A percentile compares a stretch with the other conserved stretches of the same genome.
Conservation (phyloP, 2,329 filamentous ascomycete species). For the Xylariales sp. region DNA sequence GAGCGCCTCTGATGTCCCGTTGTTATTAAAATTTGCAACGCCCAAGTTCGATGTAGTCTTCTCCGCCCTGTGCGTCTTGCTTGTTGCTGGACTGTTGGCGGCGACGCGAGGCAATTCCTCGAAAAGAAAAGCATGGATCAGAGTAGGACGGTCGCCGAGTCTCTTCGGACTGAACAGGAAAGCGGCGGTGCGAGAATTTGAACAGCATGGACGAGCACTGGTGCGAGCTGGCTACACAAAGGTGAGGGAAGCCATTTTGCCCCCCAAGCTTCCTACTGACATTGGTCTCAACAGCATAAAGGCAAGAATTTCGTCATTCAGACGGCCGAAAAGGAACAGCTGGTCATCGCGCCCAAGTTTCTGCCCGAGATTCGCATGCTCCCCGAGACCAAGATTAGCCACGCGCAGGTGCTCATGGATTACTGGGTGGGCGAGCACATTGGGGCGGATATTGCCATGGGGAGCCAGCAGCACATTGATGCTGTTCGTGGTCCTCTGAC, state of each 20-base stretch:
- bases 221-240: not conserved
- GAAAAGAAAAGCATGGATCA: not conserved
- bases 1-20: too few species aligned
- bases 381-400: constrained; percentile 3
- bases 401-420: not conserved
- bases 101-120: not conserved
- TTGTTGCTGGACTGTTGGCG: not conserved
- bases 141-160: not conserved
- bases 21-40: too few species aligned
- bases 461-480: not conserved
- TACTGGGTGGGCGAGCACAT: constrained; percentile 2
- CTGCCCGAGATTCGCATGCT: constrained; percentile 6
- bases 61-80: not conserved
- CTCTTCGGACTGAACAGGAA: constrained; percentile 1
- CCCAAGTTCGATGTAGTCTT: too few species aligned
- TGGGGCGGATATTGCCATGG: not conserved
- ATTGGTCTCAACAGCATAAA: not conserved
- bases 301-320: constrained; percentile 3
- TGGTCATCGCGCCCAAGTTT: constrained; percentile 1
- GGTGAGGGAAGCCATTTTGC: too few species aligned
- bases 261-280: too few species aligned
- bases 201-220: not conserved
- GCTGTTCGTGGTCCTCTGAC: not conserved
- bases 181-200: not conserved
- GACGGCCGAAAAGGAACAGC: not conserved